Base-by-base conservation (phyloP, 1,284 basidiomycete genomes). In the Inonotus obliquus region DNA sequence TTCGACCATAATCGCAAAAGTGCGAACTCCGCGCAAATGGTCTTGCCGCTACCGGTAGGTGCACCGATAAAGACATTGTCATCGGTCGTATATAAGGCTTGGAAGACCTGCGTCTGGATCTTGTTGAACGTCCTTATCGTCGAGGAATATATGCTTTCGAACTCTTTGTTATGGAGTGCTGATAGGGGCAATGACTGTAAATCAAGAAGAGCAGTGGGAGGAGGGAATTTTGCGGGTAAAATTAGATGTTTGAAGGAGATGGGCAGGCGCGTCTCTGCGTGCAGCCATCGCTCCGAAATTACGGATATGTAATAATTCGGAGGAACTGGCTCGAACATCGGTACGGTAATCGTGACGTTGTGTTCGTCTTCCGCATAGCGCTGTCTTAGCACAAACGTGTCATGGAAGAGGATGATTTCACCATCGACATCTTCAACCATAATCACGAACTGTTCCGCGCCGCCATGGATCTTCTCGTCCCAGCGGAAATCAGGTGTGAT, bases 91-190 rank as follows among this genome's bases (percentile, higher is more conserved):
- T 96, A 99, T 0, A 99, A 79, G 0, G 96, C 94, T 68, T 98
- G 96, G 87, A 98, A 99, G 39, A 97, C 94, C 76, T 99, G 97
- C 0, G 95, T 99, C 73, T 99, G 97, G 67, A 98, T 97, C 77
- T 98, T 98, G 84, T 99, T 99, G 82, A 98, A 98, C 0, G 83
- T 85, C 64, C 86, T 79, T 65, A 96, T 89, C 0, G 82, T 83
- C 17, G 81, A 83, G 0, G 86, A 83, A 74, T 97, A 99, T 48
- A 98, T 84, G 4, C 80, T 79, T 72, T 98, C 92, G 66, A 90
- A 97, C 63, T 94, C 92, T 70, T 87, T 85, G 80, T 96, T 96
- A 75, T 96, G 93, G 2, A 99, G 79, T 1, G 94, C 95, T 0
- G 92, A 86, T 7, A 97, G 80, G 0, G 96, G 96, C 0, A 98